Percentiles rank a stretch among this genome's conserved stretches.
phyloP scores from a whole-genome alignment of 345 rosid species.

The Aquilaria sinensis region DNA sequence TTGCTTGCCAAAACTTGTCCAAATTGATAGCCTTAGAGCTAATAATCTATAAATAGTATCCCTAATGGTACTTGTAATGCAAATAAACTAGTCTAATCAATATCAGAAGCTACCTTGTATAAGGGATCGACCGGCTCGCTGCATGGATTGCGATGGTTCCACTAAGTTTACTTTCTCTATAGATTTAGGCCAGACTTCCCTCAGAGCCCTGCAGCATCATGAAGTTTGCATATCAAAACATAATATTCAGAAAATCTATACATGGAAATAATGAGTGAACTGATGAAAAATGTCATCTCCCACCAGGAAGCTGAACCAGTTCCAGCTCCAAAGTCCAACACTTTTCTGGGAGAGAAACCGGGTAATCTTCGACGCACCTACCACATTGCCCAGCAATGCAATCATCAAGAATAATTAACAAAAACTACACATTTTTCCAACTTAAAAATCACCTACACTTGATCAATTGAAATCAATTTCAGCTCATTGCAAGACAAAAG shows the following conservation, averaged over 20 bases:
- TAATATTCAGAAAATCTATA: constrained; percentile 4
- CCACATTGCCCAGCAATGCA: not conserved
- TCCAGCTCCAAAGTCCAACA: constrained; percentile 92
- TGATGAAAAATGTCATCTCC: constrained; percentile 11
- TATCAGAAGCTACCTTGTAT: constrained; percentile 44
- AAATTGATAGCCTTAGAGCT: too few relatives aligned
- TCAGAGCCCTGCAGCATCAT: constrained; percentile 53
- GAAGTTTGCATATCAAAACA: constrained; percentile 3
- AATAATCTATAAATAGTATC: too few relatives aligned
- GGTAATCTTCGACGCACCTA: constrained; percentile 78
- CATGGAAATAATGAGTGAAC: not conserved
- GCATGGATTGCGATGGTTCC: constrained; percentile 98
- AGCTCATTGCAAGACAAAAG: not conserved
- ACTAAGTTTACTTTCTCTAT: constrained; percentile 63
- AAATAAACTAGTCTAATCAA: not conserved
- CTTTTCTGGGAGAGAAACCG: constrained; percentile 56
- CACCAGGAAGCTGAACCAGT: constrained; percentile 97
- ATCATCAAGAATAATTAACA: not conserved
- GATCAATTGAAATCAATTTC: not conserved
- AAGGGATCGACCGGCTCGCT: constrained; percentile 82
- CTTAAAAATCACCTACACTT: not conserved
- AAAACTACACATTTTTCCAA: not conserved
- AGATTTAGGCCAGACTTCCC: constrained; percentile 88
- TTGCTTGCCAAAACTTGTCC: too few relatives aligned
- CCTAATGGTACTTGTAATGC: too few relatives aligned